Evolutionary conservation across 495 filamentous ascomycete species (phyloP).

Genomic region (Parmelia sp.): DNA sequence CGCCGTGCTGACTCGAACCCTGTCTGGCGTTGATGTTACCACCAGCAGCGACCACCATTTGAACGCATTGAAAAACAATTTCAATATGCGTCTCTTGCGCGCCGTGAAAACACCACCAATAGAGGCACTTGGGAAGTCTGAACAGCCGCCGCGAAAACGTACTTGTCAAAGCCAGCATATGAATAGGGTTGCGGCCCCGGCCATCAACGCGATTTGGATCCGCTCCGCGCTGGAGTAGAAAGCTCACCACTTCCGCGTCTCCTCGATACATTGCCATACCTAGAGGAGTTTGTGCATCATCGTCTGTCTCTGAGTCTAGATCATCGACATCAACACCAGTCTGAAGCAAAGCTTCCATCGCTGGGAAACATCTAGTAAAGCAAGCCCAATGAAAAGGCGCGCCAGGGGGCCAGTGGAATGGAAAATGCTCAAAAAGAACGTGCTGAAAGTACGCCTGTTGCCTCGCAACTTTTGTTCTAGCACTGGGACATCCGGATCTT

Average conservation of each 20-base stretch:
- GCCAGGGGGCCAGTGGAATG: constrained; percentile 31
- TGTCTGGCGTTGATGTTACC: not conserved
- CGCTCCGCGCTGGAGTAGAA: constrained; percentile 22
- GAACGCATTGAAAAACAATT: constrained; percentile 3
- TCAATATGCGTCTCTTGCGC: constrained; percentile 18
- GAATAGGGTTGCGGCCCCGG: constrained; percentile 23
- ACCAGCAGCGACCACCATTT: not conserved
- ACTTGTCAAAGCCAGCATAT: constrained; percentile 23
- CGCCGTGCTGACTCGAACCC: not conserved
- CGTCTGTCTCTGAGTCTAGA: constrained; percentile 1
- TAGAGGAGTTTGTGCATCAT: constrained; percentile 20
- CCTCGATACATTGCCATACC: constrained; percentile 23
- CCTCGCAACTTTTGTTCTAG: not conserved
- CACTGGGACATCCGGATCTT: not conserved
- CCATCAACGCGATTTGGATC: constrained; percentile 20
- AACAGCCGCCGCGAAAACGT: constrained; percentile 14
- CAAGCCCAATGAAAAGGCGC: constrained; percentile 33
- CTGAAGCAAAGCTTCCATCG: constrained; percentile 25
- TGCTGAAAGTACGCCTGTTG: not conserved
- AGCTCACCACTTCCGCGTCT: constrained; percentile 20
- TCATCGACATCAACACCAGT: constrained; percentile 23
- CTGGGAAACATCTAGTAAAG: constrained; percentile 22
- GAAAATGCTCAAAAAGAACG: constrained; percentile 21
- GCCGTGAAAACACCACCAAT: constrained; percentile 29
- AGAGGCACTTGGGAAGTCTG: constrained; percentile 19